A percentile compares a stretch with the other conserved stretches of the same genome.
These are phyloP conservation scores for Solanum medicagineum DNA, from an alignment of 257 asterid genomes.

Conservation along the genomic window DNA sequence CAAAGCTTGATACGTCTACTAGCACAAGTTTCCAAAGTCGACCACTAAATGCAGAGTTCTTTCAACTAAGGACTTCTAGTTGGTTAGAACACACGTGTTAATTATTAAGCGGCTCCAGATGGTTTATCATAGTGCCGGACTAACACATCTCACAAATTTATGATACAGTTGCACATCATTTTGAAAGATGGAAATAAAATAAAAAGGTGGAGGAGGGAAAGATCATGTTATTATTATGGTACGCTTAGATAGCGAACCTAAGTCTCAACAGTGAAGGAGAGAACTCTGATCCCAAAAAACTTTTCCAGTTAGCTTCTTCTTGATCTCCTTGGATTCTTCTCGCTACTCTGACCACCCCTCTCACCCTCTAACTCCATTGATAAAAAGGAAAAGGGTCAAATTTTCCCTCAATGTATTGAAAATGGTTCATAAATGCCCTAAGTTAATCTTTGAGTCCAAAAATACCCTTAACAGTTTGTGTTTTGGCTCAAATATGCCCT, in stretches of 20 bases:
- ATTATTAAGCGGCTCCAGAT: not conserved
- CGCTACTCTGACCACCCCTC: not conserved
- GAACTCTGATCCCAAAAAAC: not conserved
- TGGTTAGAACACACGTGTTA: not conserved
- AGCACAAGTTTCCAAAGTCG: not conserved
- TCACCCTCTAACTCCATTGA: not conserved
- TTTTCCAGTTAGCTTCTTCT: not conserved
- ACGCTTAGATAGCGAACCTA: not conserved
- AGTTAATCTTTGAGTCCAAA: no score
- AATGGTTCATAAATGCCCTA: no score
- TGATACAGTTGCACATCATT: not conserved
- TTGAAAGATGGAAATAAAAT: not conserved
- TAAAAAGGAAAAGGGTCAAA: no score
- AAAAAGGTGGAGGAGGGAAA: not conserved
- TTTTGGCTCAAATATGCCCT: no score
- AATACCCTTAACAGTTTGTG: no score
- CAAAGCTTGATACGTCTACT: not conserved
- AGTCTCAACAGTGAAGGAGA: not conserved
- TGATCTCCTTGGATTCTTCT: not conserved
- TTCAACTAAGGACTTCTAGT: not conserved
- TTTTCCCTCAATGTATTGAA: no score
- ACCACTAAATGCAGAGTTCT: not conserved
- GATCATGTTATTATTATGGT: not conserved
- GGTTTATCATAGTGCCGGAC: not conserved
- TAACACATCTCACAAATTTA: not conserved